These are phyloP conservation scores for Aureobasidium musti DNA, from an alignment of 2,329 filamentous ascomycete genomes.

Conservation along the genomic window DNA sequence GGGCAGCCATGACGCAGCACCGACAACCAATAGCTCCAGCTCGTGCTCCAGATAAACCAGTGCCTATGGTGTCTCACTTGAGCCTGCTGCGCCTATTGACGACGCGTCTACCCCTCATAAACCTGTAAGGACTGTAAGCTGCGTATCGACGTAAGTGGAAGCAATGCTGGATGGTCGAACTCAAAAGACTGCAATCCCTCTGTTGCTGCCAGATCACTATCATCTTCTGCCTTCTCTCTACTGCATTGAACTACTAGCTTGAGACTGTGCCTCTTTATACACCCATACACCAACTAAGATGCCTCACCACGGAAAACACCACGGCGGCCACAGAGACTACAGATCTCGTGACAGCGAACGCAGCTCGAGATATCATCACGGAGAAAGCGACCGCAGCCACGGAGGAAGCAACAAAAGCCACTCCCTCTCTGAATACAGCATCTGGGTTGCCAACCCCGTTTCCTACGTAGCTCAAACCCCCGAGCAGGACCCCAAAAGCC, in stretches of 20 bases:
- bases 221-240: neutral
- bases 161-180: neutral
- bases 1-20: neutral
- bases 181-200: neutral
- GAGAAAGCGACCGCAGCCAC: neutral
- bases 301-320: conserved; percentile 16
- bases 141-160: neutral
- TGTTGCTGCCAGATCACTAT: neutral
- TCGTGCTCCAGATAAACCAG: neutral
- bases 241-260: neutral
- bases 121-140: conserved; percentile 7
- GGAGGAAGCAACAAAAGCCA: conserved; percentile 1
- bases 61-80: neutral
- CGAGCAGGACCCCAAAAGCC: conserved; percentile 32
- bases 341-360: conserved; percentile 7
- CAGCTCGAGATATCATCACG: neutral
- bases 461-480: conserved; percentile 32
- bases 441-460: conserved; percentile 24
- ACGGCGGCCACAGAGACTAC: conserved; percentile 6
- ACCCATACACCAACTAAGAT: neutral
- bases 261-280: no score
- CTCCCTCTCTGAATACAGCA: neutral
- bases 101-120: neutral
- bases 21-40: conserved; percentile 9
- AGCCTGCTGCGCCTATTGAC: conserved; percentile 1